These are phyloP conservation scores for Pestalotiopsis sp. DNA, from an alignment of 2,329 filamentous ascomycete genomes.

Conservation along the genomic window DNA sequence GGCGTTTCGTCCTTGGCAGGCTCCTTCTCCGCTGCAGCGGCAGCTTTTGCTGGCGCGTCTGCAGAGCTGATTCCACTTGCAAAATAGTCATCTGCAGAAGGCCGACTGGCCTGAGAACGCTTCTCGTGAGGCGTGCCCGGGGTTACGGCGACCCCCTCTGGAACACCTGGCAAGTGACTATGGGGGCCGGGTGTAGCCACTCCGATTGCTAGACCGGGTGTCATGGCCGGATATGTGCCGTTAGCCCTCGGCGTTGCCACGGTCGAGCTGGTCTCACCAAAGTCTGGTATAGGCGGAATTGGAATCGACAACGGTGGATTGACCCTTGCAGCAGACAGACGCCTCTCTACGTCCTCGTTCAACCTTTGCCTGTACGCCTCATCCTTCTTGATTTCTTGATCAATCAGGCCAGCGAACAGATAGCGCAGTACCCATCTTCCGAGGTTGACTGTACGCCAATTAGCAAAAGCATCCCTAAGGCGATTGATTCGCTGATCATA, in stretches of 20 bases:
- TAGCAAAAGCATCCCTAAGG: constrained; percentile 11
- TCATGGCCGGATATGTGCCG: constrained; percentile 62
- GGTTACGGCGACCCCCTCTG: constrained; percentile 43
- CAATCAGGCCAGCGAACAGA: constrained; percentile 84
- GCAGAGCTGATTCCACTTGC: constrained; percentile 57
- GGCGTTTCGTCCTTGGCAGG: constrained; percentile 37
- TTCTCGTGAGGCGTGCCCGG: constrained; percentile 53
- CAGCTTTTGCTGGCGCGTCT: constrained; percentile 45
- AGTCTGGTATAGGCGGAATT: constrained; percentile 39
- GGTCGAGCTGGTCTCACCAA: constrained; percentile 42
- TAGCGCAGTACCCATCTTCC: constrained; percentile 96
- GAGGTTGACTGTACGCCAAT: constrained; percentile 72
- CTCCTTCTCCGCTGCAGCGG: constrained; percentile 42
- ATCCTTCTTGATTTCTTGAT: constrained; percentile 86
- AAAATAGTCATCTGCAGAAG: constrained; percentile 79
- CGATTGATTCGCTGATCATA: constrained; percentile 41
- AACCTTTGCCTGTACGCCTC: constrained; percentile 69
- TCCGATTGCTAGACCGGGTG: constrained; percentile 77
- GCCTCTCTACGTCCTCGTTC: constrained; percentile 61
- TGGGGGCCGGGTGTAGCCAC: constrained; percentile 63
- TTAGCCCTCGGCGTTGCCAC: constrained; percentile 65
- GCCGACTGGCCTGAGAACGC: constrained; percentile 54
- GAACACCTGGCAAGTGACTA: constrained; percentile 45
- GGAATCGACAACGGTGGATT: constrained; percentile 62
- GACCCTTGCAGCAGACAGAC: constrained; percentile 51